A percentile compares a stretch with the other conserved stretches of the same genome.
Conservation (phyloP, 768 basidiomycete genomes). For the Lentinula guzmanii region DNA sequence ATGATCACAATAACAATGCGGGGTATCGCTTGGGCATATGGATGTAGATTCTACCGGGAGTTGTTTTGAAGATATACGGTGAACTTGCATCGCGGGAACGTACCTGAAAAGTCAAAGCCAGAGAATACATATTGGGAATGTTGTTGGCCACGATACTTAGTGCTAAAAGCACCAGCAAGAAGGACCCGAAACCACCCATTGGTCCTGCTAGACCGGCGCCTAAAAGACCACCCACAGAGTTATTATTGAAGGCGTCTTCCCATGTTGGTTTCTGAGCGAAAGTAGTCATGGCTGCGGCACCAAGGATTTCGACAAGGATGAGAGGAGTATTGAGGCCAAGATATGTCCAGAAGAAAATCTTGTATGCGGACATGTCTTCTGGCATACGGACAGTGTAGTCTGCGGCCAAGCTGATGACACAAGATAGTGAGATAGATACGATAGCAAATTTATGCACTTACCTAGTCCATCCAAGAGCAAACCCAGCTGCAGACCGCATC, state of each 20-base stretch:
- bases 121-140: constrained; percentile 58
- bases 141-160: constrained; percentile 60
- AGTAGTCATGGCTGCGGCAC: constrained; percentile 44
- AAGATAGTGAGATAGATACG: not conserved
- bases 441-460: not conserved
- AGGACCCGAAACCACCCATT: constrained; percentile 46
- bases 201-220: constrained; percentile 42
- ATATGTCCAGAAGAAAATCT: constrained; percentile 47
- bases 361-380: constrained; percentile 14
- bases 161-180: constrained; percentile 53
- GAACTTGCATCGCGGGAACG: not conserved
- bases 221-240: constrained; percentile 44
- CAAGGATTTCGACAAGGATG: constrained; percentile 15
- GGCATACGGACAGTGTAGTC: constrained; percentile 55
- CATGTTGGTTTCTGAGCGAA: constrained; percentile 38
- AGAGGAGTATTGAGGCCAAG: constrained; percentile 45
- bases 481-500: not conserved
- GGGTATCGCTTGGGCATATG: constrained; percentile 27
- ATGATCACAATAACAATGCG: constrained; percentile 26
- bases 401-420: constrained; percentile 31
- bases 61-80: constrained; percentile 13
- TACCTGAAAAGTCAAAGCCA: constrained; percentile 45
- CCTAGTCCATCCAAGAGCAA: constrained; percentile 5
- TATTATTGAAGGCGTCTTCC: constrained; percentile 32
- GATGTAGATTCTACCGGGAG: constrained; percentile 26